Conservation (phyloP, 129 eudicot genomes). For the Sambucus nigra region DNA sequence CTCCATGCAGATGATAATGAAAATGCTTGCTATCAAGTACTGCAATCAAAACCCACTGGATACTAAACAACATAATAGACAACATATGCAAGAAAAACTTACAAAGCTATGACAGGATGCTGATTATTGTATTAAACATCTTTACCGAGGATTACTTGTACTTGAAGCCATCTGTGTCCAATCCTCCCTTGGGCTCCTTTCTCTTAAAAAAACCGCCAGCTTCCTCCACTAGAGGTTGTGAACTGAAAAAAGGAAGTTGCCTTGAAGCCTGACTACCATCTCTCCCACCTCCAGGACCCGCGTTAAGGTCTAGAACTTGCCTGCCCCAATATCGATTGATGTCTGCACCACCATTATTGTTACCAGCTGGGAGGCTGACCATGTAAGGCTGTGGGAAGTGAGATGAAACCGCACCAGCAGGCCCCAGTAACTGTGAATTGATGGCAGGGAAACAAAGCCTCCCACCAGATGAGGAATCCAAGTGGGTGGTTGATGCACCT, state of each 20-base stretch:
- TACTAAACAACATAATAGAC: background rate
- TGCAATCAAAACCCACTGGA: background rate
- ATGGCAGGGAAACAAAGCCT: constrained; percentile 41
- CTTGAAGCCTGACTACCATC: constrained; percentile 34
- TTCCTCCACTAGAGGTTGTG: constrained; percentile 42
- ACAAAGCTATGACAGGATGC: background rate
- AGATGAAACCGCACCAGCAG: constrained; percentile 31
- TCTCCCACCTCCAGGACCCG: constrained; percentile 58
- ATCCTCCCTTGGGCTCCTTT: constrained; percentile 73
- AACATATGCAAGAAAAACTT: background rate
- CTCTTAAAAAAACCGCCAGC: constrained; percentile 57
- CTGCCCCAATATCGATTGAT: constrained; percentile 46
- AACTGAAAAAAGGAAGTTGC: constrained; percentile 30
- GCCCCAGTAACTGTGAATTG: constrained; percentile 47
- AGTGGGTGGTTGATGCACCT: constrained; percentile 36
- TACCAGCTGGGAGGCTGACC: constrained; percentile 46
- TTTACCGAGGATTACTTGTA: constrained; percentile 47
- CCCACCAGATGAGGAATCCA: constrained; percentile 55
- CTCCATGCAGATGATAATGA: too few species aligned
- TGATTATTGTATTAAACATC: background rate
- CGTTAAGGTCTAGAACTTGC: constrained; percentile 74
- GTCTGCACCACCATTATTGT: constrained; percentile 33
- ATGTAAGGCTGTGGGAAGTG: constrained; percentile 57
- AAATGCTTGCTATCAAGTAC: too few species aligned
- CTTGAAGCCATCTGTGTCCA: constrained; percentile 51